These are phyloP conservation scores for Kwoniella sp. DNA, from an alignment of 768 basidiomycete genomes.

Conservation along the genomic window DNA sequence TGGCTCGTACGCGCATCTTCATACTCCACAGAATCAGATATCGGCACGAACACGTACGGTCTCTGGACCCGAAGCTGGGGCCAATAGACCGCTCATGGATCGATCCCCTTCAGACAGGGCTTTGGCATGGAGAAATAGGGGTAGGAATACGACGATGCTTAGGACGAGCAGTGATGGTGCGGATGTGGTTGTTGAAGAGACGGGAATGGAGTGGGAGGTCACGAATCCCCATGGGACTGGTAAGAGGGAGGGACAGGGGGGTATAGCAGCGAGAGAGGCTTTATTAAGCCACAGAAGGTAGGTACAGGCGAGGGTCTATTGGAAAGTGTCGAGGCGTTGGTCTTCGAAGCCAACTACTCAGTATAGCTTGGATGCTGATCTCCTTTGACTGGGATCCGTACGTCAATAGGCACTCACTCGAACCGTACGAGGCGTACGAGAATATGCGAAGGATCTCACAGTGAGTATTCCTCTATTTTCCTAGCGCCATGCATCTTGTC, in stretches of 20 bases:
- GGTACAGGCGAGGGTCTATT: too few relatives aligned
- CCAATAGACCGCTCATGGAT: constrained; percentile 7
- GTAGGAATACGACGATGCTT: constrained; percentile 30
- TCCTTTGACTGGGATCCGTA: too few relatives aligned
- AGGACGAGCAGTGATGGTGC: constrained; percentile 49
- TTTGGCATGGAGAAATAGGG: constrained; percentile 31
- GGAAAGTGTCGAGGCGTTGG: too few relatives aligned
- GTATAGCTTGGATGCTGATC: too few relatives aligned
- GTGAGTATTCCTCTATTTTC: constrained; percentile 22
- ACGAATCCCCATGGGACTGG: constrained; percentile 42
- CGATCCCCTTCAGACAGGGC: constrained; percentile 27
- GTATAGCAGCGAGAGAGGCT: background rate
- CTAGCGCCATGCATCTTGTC: background rate
- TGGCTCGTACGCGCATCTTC: background rate
- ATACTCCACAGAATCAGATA: background rate
- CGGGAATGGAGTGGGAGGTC: constrained; percentile 46
- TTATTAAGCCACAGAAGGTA: constrained; percentile 17
- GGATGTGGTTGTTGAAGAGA: constrained; percentile 42
- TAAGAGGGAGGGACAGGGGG: constrained; percentile 20
- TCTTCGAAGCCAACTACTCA: too few relatives aligned
- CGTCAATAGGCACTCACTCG: constrained; percentile 35
- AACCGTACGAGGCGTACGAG: constrained; percentile 27
- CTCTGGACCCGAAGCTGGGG: constrained; percentile 9
- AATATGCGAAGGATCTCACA: constrained; percentile 26
- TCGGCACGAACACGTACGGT: constrained; percentile 2